A percentile compares a stretch with the other conserved stretches of the same genome.
These are phyloP conservation scores for Thyridium curvatum DNA, from an alignment of 2,329 filamentous ascomycete species.

Conservation along the genomic window DNA sequence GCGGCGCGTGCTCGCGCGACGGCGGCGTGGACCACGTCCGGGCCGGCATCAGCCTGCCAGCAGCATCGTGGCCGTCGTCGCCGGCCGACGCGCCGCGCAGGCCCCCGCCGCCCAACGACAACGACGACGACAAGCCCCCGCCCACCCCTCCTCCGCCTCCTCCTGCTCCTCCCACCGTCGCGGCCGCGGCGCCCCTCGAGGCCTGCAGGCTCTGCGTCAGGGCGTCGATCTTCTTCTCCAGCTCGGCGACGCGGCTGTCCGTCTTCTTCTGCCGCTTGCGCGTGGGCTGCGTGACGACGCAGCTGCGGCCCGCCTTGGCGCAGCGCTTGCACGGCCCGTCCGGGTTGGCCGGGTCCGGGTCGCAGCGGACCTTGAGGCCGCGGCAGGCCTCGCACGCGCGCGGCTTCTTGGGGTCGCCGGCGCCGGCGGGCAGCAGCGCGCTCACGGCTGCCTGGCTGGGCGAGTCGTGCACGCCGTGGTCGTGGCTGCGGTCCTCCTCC, in stretches of 20 bases:
- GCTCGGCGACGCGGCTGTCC: slow-evolving; percentile 79
- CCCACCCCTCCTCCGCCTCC: background rate
- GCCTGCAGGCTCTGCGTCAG: slow-evolving; percentile 74
- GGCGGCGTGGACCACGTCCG: too few species aligned
- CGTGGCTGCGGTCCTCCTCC: background rate
- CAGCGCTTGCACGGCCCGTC: slow-evolving; percentile 69
- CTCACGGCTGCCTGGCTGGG: background rate
- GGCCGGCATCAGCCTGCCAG: too few species aligned
- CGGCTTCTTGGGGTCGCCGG: slow-evolving; percentile 54
- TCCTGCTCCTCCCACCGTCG: slow-evolving; percentile 1
- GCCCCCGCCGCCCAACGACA: background rate
- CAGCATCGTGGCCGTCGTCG: too few species aligned
- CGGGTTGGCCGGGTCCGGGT: slow-evolving; percentile 58
- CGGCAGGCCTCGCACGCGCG: slow-evolving; percentile 73
- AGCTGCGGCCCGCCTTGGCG: slow-evolving; percentile 70
- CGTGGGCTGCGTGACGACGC: slow-evolving; percentile 67
- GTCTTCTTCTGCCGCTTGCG: slow-evolving; percentile 88
- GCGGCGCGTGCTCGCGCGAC: background rate
- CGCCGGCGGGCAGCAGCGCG: slow-evolving; percentile 7
- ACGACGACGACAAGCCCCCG: too few species aligned
- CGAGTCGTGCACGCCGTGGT: background rate
- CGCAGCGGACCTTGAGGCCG: slow-evolving; percentile 77
- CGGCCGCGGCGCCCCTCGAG: slow-evolving; percentile 14
- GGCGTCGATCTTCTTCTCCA: slow-evolving; percentile 89
- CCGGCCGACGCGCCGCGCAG: background rate